Evolutionary conservation across 2,329 filamentous ascomycete genomes (phyloP).

Genomic region (Fusarium tjaetaba): DNA sequence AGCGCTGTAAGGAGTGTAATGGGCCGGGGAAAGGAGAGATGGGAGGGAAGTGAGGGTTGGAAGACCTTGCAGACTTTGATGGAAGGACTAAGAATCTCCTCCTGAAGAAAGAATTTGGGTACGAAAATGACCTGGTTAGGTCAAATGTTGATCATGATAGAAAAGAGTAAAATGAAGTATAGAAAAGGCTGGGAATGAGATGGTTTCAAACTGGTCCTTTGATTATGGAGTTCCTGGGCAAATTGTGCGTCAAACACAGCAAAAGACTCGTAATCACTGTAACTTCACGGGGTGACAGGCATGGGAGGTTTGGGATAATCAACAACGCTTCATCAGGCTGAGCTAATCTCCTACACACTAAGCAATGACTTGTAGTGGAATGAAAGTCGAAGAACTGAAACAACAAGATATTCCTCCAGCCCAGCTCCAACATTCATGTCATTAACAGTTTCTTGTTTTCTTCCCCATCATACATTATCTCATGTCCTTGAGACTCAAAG

Average conservation of each 20-base stretch:
- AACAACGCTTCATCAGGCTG: not conserved
- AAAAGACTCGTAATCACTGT: not conserved
- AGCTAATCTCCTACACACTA: slow-evolving; percentile 20
- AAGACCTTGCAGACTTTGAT: slow-evolving; percentile 65
- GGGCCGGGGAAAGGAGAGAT: slow-evolving; percentile 81
- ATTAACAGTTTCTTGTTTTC: not conserved
- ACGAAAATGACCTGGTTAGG: slow-evolving; percentile 1
- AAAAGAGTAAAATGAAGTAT: slow-evolving; percentile 3
- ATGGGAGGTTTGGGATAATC: not conserved
- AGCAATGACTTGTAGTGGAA: slow-evolving; percentile 6
- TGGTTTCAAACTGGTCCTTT: not conserved
- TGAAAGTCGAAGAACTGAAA: slow-evolving; percentile 7
- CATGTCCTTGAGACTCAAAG: not conserved
- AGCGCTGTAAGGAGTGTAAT: slow-evolving; percentile 86
- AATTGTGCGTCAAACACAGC: not conserved
- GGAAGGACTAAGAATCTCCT: slow-evolving; percentile 60
- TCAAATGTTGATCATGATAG: slow-evolving; percentile 7
- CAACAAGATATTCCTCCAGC: slow-evolving; percentile 3
- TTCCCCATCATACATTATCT: not conserved
- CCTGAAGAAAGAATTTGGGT: not conserved
- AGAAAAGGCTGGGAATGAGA: not conserved
- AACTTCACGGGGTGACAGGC: not conserved
- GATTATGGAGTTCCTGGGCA: not conserved
- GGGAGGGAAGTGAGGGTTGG: slow-evolving; percentile 82
- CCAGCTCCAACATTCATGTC: not conserved